Percentiles rank a stretch among this genome's conserved stretches.
These are phyloP conservation scores for Myrica gale DNA, from an alignment of 306 rosid genomes.

Conservation along the genomic window DNA sequence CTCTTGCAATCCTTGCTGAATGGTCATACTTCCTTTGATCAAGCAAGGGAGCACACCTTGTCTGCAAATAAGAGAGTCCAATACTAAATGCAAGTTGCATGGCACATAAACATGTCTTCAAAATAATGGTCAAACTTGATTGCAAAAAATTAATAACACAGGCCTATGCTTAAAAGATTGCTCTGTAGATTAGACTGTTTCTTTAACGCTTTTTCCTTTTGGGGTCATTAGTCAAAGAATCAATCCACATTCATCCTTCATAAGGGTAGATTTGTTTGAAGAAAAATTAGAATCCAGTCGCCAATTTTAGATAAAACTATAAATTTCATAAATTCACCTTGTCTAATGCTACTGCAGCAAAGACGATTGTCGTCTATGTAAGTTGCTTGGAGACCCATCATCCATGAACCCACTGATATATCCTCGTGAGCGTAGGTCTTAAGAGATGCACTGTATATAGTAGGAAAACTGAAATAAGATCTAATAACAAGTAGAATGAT, in stretches of 20 bases:
- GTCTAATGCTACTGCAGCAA: slow-evolving; percentile 81
- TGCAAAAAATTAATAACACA: background rate
- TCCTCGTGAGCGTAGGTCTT: slow-evolving; percentile 90
- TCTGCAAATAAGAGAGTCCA: slow-evolving; percentile 47
- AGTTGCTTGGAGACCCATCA: slow-evolving; percentile 92
- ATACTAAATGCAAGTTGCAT: slow-evolving; percentile 27
- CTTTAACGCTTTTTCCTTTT: background rate
- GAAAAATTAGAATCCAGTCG: background rate
- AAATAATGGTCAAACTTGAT: background rate
- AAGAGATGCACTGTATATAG: slow-evolving; percentile 71
- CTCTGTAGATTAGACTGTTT: background rate
- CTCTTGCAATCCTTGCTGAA: background rate
- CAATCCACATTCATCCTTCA: background rate
- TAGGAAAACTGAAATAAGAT: slow-evolving; percentile 20
- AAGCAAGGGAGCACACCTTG: slow-evolving; percentile 83
- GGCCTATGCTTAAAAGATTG: background rate
- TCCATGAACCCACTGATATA: slow-evolving; percentile 91
- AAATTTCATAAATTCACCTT: slow-evolving; percentile 55
- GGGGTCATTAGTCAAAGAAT: background rate
- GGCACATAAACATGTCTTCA: background rate
- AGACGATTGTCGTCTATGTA: slow-evolving; percentile 90
- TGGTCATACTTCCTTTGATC: slow-evolving; percentile 21
- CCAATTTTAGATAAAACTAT: background rate
- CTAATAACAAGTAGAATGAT: background rate
- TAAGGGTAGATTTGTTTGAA: background rate